Evolutionary conservation across 129 eudicot genomes (phyloP), one percentile per base, ranked within the genome.

Genomic region (Flaveria bidentis): DNA sequence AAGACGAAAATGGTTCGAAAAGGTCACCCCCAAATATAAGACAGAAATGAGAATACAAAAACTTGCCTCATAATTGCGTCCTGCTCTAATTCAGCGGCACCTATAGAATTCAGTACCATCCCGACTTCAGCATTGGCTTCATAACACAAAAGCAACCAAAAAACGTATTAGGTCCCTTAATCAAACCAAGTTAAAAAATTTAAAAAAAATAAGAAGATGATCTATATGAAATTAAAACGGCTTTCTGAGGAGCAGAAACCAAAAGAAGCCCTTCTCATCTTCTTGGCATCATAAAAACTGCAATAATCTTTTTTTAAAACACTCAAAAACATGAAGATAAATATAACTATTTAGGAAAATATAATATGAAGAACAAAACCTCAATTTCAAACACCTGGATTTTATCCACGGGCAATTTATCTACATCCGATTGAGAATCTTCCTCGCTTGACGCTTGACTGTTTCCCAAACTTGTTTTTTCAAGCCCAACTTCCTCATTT

Each of bases 21-120:
- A 64, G 36, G 47, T 33, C 69, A n/a, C 49, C 41, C 39, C 41
- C 41, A 36, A 0, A 36, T 36, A 36, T 36, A 82, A 71, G 80
- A 71, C 9, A 46, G 76, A 42, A 82, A 82, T 23, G 10, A 66
- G 82, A 67, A 53, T 53, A 57, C 69, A 5, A 47, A 20, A 36
- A 82, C 93, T 82, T 87, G 96, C 97, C 96, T 92, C 83, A 79
- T 82, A 45, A 72, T 81, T 10, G 82, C 53, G 15, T 81, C 75
- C 85, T 81, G 86, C 44, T 82, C 92, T 12, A 84, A 30, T 46
- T 85, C 84, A 8, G 83, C 77, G 15, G 81, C 84, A 17, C 73
- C 76, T 45, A 81, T 72, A 6, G 91, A 71, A 44, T 68, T 79
- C 44, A 80, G 72, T 55, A 80, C 73, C 84, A 83, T 81, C 39